Base-by-base conservation (phyloP, 148 eudicot species). In the Pharnaceum exiguum region DNA sequence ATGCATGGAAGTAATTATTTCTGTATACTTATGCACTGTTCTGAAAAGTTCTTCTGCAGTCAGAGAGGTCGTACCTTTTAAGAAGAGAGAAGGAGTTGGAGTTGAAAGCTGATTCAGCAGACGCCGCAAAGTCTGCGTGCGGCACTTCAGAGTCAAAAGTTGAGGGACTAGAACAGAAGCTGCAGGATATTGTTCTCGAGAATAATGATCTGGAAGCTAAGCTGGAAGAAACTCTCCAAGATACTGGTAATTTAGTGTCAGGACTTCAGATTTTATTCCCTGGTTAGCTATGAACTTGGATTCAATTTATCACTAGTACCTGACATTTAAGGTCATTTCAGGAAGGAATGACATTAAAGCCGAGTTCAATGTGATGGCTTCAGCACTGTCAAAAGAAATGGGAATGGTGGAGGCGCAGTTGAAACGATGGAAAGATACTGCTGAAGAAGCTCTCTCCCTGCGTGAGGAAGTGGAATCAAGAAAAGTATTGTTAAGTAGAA, bases 171-270 rank as follows among this genome's bases (percentile, higher is more conserved):
- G 88, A 93, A 67, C 70, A 70, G 60, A 74, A 81, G 71, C 63
- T 88, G 52, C 78, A 78, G 62, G 74, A 63, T 25, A 69, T 62
- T 49, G 42, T 81, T 23, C 51, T 68, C 55, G 95, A 93, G 52
- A 93, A 82, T 57, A 83, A 85, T 68, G 90, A 88, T 66, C 51
- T 85, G 75, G 98, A 88, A 70, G 73, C 77, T 30, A 85, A 79
- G 75, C 71, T 88, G 95, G 98, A 93, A 76, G 98, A 88, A 80
- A 82, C 86, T 69, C 55, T 83, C 53, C 96, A 93, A 77, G 96
- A 88, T 79, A 77, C 89, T 79, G 96, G 98, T 93, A 55, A 61
- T 16, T 65, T 29, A 10, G 46, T 51, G 32, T 27, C n/a, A n/a
- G n/a, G n/a, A n/a, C 35, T 11, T 62, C 25, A 27, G n/a, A n/a